Evolutionary conservation across 1,284 basidiomycete genomes (phyloP).

Genomic region (Trametes pubescens): DNA sequence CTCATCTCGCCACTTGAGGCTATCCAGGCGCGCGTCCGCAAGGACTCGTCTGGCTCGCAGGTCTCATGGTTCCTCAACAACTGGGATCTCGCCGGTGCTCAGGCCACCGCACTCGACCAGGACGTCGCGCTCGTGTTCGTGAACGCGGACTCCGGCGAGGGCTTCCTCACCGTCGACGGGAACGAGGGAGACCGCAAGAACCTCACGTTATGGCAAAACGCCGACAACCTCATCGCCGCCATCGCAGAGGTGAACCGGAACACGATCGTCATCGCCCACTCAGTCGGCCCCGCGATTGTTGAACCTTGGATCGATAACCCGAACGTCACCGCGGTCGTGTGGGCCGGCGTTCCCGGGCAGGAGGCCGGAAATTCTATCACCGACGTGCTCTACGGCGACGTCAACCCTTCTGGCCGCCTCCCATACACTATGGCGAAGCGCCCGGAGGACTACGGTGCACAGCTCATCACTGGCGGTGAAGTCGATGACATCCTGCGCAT

Average conservation of each 20-base stretch:
- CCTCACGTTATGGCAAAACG: slow-evolving; percentile 81
- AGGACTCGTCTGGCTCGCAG: slow-evolving; percentile 60
- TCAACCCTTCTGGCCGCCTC: slow-evolving; percentile 79
- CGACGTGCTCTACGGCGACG: slow-evolving; percentile 75
- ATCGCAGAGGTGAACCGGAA: slow-evolving; percentile 75
- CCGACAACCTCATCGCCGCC: slow-evolving; percentile 68
- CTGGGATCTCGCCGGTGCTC: slow-evolving; percentile 63
- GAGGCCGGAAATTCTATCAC: slow-evolving; percentile 81
- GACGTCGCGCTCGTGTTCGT: slow-evolving; percentile 80
- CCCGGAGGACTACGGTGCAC: slow-evolving; percentile 69
- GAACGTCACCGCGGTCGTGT: slow-evolving; percentile 76
- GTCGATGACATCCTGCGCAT: slow-evolving; percentile 57
- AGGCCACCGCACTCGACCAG: slow-evolving; percentile 55
- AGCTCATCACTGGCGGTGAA: slow-evolving; percentile 54
- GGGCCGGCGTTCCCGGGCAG: slow-evolving; percentile 75
- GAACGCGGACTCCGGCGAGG: slow-evolving; percentile 80
- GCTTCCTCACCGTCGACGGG: slow-evolving; percentile 78
- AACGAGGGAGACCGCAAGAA: slow-evolving; percentile 85
- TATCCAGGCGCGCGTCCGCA: slow-evolving; percentile 66
- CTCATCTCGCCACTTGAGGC: slow-evolving; percentile 74
- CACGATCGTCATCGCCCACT: slow-evolving; percentile 85
- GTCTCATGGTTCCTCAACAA: slow-evolving; percentile 72
- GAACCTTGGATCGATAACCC: slow-evolving; percentile 84
- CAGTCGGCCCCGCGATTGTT: slow-evolving; percentile 76
- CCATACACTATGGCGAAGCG: slow-evolving; percentile 85